Evolutionary conservation across 768 basidiomycete species (phyloP), one percentile per base, ranked within the genome.

Genomic region (Guyanaporus albipodus): DNA sequence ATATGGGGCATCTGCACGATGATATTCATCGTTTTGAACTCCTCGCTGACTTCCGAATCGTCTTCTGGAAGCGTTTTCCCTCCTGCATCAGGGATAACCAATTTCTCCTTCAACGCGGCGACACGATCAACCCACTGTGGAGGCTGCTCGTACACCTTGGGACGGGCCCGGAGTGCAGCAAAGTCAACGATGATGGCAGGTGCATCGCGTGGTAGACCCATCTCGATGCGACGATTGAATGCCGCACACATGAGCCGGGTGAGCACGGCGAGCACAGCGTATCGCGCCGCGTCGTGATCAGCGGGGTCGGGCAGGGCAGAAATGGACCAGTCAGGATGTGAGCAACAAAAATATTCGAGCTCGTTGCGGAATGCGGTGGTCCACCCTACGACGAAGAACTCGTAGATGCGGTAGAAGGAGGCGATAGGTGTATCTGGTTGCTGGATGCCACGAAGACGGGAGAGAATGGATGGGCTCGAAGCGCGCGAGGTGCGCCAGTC

Each of bases 181-280:
- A 51, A 51, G 26, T 51, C 50, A 14, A 40, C 11, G 35, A 51
- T 34, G 31, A 51, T 49, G 4, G 50, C n/a, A 14, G 46, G 50
- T 21, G 46, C 50, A 22, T 51, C 46, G 2, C 46, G 39, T 9
- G 50, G 50, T 9, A 51, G 40, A 5, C 46, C 50, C 8, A 17
- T 29, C 36, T 49, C 46, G 35, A 49, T 51, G 31, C 50, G 50
- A 26, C 50, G 46, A 42, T 51, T 51, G 36, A 51, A 51, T 9
- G 50, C 28, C 19, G 38, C 40, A 24, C 46, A 51, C 40, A 51
- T 48, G 35, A 48, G 49, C 12, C 24, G 46, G 36, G 50, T 49
- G 6, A 49, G 40, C 31, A 48, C 46, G 12, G 50, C 39, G 17
- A 49, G 21, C 19, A 42, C 36, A 1, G 50, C 40, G 4, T 49